These are phyloP conservation scores for Penicillium brevicompactum DNA, from an alignment of 2,329 filamentous ascomycete species.

Conservation along the genomic window DNA sequence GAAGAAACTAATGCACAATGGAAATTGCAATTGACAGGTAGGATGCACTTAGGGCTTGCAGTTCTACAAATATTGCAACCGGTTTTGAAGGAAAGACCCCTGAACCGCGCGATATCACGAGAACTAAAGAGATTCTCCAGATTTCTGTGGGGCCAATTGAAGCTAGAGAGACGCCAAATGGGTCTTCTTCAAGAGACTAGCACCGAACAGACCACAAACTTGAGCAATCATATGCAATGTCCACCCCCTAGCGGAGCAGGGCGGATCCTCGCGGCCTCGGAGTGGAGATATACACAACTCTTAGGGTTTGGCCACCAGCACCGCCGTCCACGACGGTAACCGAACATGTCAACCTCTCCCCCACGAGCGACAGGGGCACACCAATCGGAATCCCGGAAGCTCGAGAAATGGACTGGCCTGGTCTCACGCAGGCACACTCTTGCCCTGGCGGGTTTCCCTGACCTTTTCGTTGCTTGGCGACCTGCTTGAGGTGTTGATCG, in stretches of 20 bases:
- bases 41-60: no score
- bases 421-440: conserved; percentile 7
- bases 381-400: conserved; percentile 7
- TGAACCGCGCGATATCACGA: conserved; percentile 10
- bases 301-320: not conserved
- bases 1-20: no score
- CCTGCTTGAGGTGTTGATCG: conserved; percentile 12
- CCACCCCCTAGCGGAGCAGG: not conserved
- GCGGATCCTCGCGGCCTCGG: not conserved
- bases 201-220: not conserved
- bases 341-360: conserved; percentile 1
- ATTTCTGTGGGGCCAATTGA: not conserved
- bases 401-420: conserved; percentile 12
- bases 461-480: conserved; percentile 2
- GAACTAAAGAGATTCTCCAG: conserved; percentile 6
- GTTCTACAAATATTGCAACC: not conserved
- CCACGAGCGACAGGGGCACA: not conserved
- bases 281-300: not conserved
- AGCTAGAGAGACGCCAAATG: not conserved
- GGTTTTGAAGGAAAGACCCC: not conserved
- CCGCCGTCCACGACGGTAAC: not conserved
- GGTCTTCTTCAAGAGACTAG: not conserved
- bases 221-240: not conserved
- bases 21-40: not conserved
- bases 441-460: not conserved